phyloP scores from a whole-genome alignment of 1,284 basidiomycete genomes.

The Megacollybia platyphylla region DNA sequence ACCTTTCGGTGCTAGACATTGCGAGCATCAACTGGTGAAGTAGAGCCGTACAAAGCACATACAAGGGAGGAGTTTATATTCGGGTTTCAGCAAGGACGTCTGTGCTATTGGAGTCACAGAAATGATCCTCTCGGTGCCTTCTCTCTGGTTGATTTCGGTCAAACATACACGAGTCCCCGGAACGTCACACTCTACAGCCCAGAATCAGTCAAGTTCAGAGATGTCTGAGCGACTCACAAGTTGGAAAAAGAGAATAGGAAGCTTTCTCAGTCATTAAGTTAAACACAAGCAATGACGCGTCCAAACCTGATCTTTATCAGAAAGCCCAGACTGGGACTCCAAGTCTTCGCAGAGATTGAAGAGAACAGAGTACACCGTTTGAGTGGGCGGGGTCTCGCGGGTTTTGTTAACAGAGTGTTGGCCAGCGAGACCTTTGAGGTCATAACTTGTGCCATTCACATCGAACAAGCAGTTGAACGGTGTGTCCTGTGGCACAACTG shows the following conservation, averaged over 20 bases:
- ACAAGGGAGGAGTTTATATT: slow-evolving; percentile 31
- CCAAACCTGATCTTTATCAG: slow-evolving; percentile 56
- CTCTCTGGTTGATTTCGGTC: slow-evolving; percentile 51
- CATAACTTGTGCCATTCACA: slow-evolving; percentile 35
- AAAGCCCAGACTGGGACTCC: slow-evolving; percentile 26
- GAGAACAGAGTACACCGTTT: slow-evolving; percentile 30
- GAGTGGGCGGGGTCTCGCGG: slow-evolving; percentile 34
- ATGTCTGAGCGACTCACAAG: too few species aligned
- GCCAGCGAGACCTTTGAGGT: slow-evolving; percentile 41
- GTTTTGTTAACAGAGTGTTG: slow-evolving; percentile 30
- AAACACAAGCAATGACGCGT: background rate
- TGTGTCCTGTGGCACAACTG: slow-evolving; percentile 23
- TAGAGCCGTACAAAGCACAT: slow-evolving; percentile 15
- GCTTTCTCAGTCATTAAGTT: slow-evolving; percentile 1
- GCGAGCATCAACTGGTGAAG: slow-evolving; percentile 7
- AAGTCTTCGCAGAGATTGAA: slow-evolving; percentile 57
- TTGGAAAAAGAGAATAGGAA: background rate
- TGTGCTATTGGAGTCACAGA: slow-evolving; percentile 56
- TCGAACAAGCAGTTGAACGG: slow-evolving; percentile 43
- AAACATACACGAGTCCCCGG: slow-evolving; percentile 59
- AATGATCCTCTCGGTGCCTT: slow-evolving; percentile 31
- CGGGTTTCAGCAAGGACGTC: slow-evolving; percentile 25
- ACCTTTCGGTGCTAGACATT: slow-evolving; percentile 31
- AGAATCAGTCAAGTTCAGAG: background rate
- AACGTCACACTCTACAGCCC: slow-evolving; percentile 36